These are phyloP conservation scores for Candida chilensis DNA, from an alignment of 805 yeast genomes.

Conservation along the genomic window DNA sequence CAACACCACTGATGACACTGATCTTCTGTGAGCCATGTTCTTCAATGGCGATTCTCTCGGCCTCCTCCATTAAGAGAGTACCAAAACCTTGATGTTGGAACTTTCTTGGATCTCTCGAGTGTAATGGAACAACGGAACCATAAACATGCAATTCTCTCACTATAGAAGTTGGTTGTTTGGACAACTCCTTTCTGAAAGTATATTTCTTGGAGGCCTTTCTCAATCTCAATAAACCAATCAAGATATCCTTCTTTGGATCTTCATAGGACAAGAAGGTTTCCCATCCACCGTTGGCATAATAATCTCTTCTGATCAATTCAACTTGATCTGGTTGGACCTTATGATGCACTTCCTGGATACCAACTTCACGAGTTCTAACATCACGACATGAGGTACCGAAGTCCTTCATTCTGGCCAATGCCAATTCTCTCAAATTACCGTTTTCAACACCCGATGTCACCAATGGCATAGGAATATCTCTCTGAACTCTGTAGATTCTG, in stretches of 20 bases:
- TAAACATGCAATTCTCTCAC: slow-evolving; percentile 97
- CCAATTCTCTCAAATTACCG: slow-evolving; percentile 92
- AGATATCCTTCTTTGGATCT: slow-evolving; percentile 93
- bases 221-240: slow-evolving; percentile 83
- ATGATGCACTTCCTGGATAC: slow-evolving; percentile 97
- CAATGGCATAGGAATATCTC: slow-evolving; percentile 98
- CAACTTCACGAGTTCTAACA: slow-evolving; percentile 96
- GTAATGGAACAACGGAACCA: slow-evolving; percentile 95
- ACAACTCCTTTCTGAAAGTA: slow-evolving; percentile 86
- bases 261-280: slow-evolving; percentile 94
- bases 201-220: slow-evolving; percentile 84
- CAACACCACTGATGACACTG: slow-evolving; percentile 94
- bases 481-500: slow-evolving; percentile 93
- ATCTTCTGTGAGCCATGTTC: slow-evolving; percentile 92
- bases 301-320: slow-evolving; percentile 89
- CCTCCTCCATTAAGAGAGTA: slow-evolving; percentile 95
- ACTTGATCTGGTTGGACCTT: slow-evolving; percentile 96
- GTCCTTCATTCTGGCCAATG: slow-evolving; percentile 95
- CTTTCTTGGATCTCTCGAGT: slow-evolving; percentile 92
- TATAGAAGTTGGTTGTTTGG: slow-evolving; percentile 75
- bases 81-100: slow-evolving; percentile 99
- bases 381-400: slow-evolving; percentile 95
- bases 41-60: slow-evolving; percentile 88
- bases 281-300: slow-evolving; percentile 98
- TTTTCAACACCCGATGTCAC: slow-evolving; percentile 97